phyloP scores from a whole-genome alignment of 345 rosid genomes.

The Chamaenerion angustifolium region DNA sequence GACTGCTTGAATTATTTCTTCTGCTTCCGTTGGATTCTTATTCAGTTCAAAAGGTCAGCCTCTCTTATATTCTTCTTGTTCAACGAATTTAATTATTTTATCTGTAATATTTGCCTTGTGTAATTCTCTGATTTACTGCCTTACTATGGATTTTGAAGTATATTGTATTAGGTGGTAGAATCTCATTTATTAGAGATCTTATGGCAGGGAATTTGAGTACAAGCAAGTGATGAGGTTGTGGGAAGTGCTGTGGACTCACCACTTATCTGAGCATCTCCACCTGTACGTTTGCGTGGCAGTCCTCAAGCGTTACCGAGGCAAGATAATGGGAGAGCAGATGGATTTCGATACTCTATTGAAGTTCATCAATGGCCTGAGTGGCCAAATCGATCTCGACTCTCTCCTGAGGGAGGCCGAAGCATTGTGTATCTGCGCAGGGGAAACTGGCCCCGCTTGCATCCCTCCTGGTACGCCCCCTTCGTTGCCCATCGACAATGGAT shows the following conservation, averaged over 20 bases:
- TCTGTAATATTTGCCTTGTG: not conserved
- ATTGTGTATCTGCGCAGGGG: slow-evolving; percentile 85
- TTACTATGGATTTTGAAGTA: too few relatives aligned
- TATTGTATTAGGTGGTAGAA: too few relatives aligned
- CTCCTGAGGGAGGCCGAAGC: slow-evolving; percentile 86
- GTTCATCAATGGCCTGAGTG: slow-evolving; percentile 86
- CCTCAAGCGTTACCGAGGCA: slow-evolving; percentile 73
- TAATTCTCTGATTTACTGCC: too few relatives aligned
- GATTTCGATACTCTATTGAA: slow-evolving; percentile 91
- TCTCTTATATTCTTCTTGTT: too few relatives aligned
- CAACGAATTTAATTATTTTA: too few relatives aligned
- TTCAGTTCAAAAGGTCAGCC: slow-evolving; percentile 89
- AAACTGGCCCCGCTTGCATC: slow-evolving; percentile 75
- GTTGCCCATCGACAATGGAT: slow-evolving; percentile 45
- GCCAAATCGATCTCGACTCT: slow-evolving; percentile 59
- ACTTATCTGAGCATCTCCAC: slow-evolving; percentile 82
- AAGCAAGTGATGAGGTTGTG: slow-evolving; percentile 66
- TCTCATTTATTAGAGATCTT: too few relatives aligned
- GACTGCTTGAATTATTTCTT: slow-evolving; percentile 99
- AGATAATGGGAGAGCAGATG: slow-evolving; percentile 86
- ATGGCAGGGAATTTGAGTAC: slow-evolving; percentile 89
- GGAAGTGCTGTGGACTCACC: slow-evolving; percentile 93
- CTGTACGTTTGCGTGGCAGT: slow-evolving; percentile 75
- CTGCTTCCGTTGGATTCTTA: slow-evolving; percentile 97
- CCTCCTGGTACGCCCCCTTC: slow-evolving; percentile 96